Conservation (phyloP, 345 rosid genomes). For the Lumnitzera racemosa region DNA sequence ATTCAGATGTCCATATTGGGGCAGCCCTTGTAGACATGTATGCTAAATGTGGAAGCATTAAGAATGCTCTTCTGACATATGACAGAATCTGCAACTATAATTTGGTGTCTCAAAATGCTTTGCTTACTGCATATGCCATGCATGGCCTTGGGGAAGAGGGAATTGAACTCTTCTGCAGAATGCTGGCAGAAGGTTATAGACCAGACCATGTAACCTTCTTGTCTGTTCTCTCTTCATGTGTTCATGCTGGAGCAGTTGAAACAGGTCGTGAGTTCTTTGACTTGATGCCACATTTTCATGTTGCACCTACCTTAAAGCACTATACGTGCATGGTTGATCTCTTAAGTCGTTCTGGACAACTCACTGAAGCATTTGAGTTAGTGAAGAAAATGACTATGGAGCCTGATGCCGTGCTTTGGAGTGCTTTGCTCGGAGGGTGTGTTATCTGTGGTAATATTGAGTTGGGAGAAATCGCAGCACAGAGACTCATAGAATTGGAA, state of each 20-base stretch:
- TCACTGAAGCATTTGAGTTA: slow-evolving; percentile 35
- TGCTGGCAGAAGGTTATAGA: slow-evolving; percentile 25
- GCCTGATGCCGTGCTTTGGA: slow-evolving; percentile 51
- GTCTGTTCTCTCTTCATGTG: slow-evolving; percentile 45
- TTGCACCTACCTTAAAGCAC: slow-evolving; percentile 37
- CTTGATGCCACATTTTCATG: slow-evolving; percentile 28
- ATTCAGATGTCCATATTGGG: slow-evolving; percentile 32
- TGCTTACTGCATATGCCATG: slow-evolving; percentile 46
- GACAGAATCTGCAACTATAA: slow-evolving; percentile 25
- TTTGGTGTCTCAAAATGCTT: slow-evolving; percentile 41
- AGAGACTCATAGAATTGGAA: slow-evolving; percentile 33
- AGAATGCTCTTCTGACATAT: slow-evolving; percentile 23
- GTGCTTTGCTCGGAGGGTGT: slow-evolving; percentile 41
- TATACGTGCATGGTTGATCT: slow-evolving; percentile 56
- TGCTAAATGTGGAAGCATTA: slow-evolving; percentile 44
- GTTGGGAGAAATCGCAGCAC: slow-evolving; percentile 41
- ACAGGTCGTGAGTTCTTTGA: slow-evolving; percentile 29
- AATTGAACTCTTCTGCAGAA: slow-evolving; percentile 30
- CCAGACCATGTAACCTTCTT: slow-evolving; percentile 58
- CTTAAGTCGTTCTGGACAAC: slow-evolving; percentile 37
- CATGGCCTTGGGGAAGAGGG: slow-evolving; percentile 51
- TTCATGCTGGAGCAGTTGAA: slow-evolving; percentile 36
- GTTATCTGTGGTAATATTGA: slow-evolving; percentile 32
- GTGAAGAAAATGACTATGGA: slow-evolving; percentile 30
- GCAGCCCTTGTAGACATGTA: slow-evolving; percentile 54